Base-by-base conservation (phyloP, 1,284 basidiomycete genomes). In the Psilocybe mexicana region DNA sequence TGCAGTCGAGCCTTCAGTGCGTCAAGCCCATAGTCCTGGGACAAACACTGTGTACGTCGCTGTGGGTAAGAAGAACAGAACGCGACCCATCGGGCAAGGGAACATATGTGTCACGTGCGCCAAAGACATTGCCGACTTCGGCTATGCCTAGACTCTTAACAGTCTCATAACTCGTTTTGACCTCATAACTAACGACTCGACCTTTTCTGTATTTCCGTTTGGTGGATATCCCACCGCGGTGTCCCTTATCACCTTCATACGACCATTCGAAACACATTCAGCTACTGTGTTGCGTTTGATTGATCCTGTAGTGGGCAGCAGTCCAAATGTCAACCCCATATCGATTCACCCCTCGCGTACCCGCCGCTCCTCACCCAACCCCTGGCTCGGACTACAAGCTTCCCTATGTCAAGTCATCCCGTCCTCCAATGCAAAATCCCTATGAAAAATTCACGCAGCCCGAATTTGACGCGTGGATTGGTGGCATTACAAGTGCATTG, bases 401-500 rank as follows among this genome's bases (percentile, higher is more conserved):
- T 28, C 52, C 51, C 3, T 63, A 47, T 5, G 59, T 57, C 25
- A 69, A 64, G 44, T 25, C 61, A 3, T 48, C 62, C 1, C 65
- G 65, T 3, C 65, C 83, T 12, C 86, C 86, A n/a, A 79, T 87
- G 52, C 70, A 80, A 56, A 87, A 87, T 63, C 87, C 87, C 2
- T 89, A 84, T 67, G 85, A 88, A 69, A 86, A 85, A 67, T 86
- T 88, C 69, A 78, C 84, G 4, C 79, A 84, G 67, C 71, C 76
- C 2, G 81, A 88, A 61, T 88, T 88, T 65, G 85, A 88, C 75
- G 74, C 76, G 67, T 88, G 84, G 82, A 87, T 89, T 65, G 79
- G 76, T 61, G 83, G 78, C 64, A 80, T 89, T 48, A 88, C 84
- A 1, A 71, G 77, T 59, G 73, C 79, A 53, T 70, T 89, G 26